Evolutionary conservation across 1,284 basidiomycete species (phyloP), one percentile per base, ranked within the genome.

Genomic region (Apiotrichum laibachii): DNA sequence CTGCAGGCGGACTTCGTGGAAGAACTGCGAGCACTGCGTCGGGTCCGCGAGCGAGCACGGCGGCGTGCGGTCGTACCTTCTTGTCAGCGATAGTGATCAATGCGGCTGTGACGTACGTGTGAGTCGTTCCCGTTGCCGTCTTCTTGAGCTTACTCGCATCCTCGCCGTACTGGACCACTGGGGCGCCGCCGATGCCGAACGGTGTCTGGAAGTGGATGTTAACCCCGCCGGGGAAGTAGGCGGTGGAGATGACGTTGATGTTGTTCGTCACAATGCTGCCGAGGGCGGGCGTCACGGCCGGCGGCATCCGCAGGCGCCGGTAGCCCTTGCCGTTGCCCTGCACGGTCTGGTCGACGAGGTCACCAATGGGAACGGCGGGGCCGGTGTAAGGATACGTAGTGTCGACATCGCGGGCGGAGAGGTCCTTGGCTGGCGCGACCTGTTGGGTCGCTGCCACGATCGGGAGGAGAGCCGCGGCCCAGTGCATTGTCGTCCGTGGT

Each of bases 201-300:
- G 70, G 67, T 5, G 70, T 72, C 57, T 67, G 65, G 64, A 72
- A 72, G 60, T 72, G 70, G 19, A 72, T 48, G 55, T 70, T 67
- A 46, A 72, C 64, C 19, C 70, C 70, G 22, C 46, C 53, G n/a
- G 67, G 69, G 44, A 63, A 49, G 57, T 57, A 66, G 8, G 69
- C 60, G 12, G 59, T 57, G 11, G 62, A 62, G 50, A 72, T 69
- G 58, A 68, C 66, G 51, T 72, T 72, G 66, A 72, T 70, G 65
- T 72, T 72, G 65, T 72, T 72, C 37, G 63, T 70, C 26, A 66
- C 55, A 26, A 60, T 61, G 31, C 40, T 40, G 37, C 59, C 59
- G 1, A 47, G 59, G 1, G 51, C 55, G n/a, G 61, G 61, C 5
- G 39, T 19, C 3, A 62, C 61, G 4, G 61, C 61, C 0, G 70